phyloP scores from a whole-genome alignment of 2,329 filamentous ascomycete species.

The Chaetothyriales sp. region DNA sequence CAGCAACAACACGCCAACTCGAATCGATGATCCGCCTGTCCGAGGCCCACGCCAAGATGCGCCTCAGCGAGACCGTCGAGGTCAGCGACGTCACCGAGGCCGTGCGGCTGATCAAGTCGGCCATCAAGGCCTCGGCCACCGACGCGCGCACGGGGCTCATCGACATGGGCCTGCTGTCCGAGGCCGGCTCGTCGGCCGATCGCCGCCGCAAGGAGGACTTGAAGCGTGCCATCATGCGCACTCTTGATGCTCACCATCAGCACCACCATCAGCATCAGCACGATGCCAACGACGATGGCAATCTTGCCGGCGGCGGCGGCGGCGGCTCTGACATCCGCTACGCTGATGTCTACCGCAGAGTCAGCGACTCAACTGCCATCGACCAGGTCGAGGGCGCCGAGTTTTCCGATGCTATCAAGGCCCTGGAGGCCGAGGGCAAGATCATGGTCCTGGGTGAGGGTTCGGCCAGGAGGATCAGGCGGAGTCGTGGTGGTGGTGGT shows the following conservation, averaged over 20 bases:
- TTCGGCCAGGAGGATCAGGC: constrained; percentile 62
- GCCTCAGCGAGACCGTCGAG: constrained; percentile 60
- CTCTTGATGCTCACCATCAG: constrained; percentile 56
- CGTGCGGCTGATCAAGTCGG: constrained; percentile 79
- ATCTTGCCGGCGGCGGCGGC: constrained; percentile 15
- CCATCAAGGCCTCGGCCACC: constrained; percentile 93
- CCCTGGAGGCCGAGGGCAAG: constrained; percentile 69
- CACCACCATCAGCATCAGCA: constrained; percentile 32
- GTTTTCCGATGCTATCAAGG: constrained; percentile 66
- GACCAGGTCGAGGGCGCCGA: constrained; percentile 59
- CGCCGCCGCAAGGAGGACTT: constrained; percentile 68
- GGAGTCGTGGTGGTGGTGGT: constrained; percentile 27
- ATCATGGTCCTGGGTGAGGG: constrained; percentile 75
- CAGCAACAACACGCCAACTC: constrained; percentile 86
- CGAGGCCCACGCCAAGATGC: constrained; percentile 97
- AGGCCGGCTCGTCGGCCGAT: constrained; percentile 84
- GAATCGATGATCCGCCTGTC: constrained; percentile 96
- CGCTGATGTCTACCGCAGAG: constrained; percentile 57
- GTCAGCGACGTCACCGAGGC: constrained; percentile 75
- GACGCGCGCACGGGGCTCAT: constrained; percentile 81
- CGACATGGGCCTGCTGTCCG: constrained; percentile 88
- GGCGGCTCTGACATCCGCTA: constrained; percentile 53
- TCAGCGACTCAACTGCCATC: constrained; percentile 56
- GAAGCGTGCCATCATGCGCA: constrained; percentile 57
- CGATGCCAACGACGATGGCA: no score